phyloP scores from a whole-genome alignment of 495 filamentous ascomycete species.

The Filosporella fistucella region DNA sequence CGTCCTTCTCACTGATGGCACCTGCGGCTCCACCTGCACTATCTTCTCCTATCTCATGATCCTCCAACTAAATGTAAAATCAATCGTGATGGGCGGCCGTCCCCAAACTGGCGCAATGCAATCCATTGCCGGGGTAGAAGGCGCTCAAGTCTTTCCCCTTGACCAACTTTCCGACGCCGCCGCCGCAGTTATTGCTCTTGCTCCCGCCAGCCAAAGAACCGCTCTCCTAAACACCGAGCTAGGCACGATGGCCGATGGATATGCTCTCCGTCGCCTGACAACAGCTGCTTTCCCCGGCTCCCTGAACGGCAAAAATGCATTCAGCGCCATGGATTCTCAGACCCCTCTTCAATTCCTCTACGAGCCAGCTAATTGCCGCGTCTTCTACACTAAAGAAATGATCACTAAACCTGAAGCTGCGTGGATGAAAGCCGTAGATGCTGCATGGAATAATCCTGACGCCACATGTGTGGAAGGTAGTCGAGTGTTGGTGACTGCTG shows the following conservation, averaged over 20 bases:
- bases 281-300: background rate
- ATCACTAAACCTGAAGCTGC: slow-evolving; percentile 32
- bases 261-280: background rate
- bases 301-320: background rate
- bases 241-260: background rate
- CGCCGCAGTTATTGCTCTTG: background rate
- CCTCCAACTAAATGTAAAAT: slow-evolving; percentile 48
- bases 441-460: slow-evolving; percentile 20
- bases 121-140: slow-evolving; percentile 12
- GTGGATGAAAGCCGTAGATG: slow-evolving; percentile 37
- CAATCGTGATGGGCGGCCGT: slow-evolving; percentile 46
- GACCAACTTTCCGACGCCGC: background rate
- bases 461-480: background rate
- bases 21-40: slow-evolving; percentile 59
- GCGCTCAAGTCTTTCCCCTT: too few relatives aligned
- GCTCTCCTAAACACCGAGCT: background rate
- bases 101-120: slow-evolving; percentile 38
- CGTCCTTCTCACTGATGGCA: slow-evolving; percentile 47
- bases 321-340: too few relatives aligned
- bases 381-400: slow-evolving; percentile 47
- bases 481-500: too few relatives aligned
- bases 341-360: slow-evolving; percentile 49
- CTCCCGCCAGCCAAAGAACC: background rate
- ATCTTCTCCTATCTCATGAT: slow-evolving; percentile 51
- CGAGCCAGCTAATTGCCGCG: slow-evolving; percentile 46